These are phyloP conservation scores for Cordyceps cateniannulata DNA, from an alignment of 2,329 filamentous ascomycete genomes.

Conservation along the genomic window DNA sequence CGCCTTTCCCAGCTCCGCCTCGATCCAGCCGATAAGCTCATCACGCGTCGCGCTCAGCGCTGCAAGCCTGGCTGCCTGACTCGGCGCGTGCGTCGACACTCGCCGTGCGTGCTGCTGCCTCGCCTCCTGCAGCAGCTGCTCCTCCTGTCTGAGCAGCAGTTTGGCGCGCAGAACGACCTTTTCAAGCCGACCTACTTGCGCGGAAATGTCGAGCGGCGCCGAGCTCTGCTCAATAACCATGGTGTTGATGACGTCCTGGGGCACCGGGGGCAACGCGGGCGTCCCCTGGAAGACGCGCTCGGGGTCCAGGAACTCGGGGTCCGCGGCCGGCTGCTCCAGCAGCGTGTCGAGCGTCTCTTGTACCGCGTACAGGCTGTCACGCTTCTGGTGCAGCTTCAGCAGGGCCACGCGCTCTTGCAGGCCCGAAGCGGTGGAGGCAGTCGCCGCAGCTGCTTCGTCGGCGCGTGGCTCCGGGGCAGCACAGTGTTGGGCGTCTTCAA, in stretches of 20 bases:
- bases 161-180: slow-evolving; percentile 54
- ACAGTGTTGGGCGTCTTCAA: slow-evolving; percentile 27
- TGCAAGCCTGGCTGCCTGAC: slow-evolving; percentile 37
- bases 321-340: slow-evolving; percentile 44
- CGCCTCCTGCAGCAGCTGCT: slow-evolving; percentile 45
- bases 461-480: not conserved
- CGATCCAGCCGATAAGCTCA: slow-evolving; percentile 60
- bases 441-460: slow-evolving; percentile 14
- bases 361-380: slow-evolving; percentile 42
- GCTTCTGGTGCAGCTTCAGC: slow-evolving; percentile 46
- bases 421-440: slow-evolving; percentile 19
- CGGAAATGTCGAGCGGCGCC: slow-evolving; percentile 36
- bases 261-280: slow-evolving; percentile 42
- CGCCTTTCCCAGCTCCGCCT: slow-evolving; percentile 52
- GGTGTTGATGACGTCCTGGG: slow-evolving; percentile 43
- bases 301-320: slow-evolving; percentile 42
- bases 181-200: slow-evolving; percentile 46
- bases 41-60: slow-evolving; percentile 51
- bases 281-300: slow-evolving; percentile 40
- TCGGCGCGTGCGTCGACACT: slow-evolving; percentile 22
- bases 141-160: slow-evolving; percentile 48
- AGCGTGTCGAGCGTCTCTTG: slow-evolving; percentile 46
- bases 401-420: slow-evolving; percentile 47
- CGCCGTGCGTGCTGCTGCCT: slow-evolving; percentile 30
- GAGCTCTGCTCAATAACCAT: slow-evolving; percentile 37